phyloP scores from a whole-genome alignment of 176 grass and related monocot genomes.

The Ensete ventricosum region DNA sequence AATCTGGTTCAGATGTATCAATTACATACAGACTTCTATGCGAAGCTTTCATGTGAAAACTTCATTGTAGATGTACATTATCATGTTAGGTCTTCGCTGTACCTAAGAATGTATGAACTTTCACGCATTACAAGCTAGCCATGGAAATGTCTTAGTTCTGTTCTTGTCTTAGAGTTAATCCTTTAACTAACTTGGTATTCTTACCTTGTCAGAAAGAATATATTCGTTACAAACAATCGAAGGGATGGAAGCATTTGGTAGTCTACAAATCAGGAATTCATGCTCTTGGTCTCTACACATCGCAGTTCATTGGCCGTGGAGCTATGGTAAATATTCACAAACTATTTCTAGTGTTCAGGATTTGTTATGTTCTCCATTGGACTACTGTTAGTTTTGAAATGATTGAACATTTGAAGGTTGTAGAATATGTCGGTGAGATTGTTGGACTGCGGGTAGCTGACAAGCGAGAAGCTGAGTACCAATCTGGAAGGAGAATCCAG shows the following conservation, averaged over 20 bases:
- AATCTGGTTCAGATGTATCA: no score
- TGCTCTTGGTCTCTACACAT: conserved; percentile 91
- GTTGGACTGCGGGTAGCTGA: conserved; percentile 65
- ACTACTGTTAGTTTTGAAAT: not conserved
- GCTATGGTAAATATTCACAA: conserved; percentile 50
- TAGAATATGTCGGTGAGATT: conserved; percentile 91
- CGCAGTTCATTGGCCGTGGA: conserved; percentile 60
- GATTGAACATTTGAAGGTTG: conserved; percentile 49
- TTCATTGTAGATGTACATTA: not conserved
- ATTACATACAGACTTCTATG: no score
- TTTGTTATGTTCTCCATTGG: not conserved
- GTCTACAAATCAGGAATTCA: conserved; percentile 95
- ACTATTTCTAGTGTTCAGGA: not conserved
- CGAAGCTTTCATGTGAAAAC: no score
- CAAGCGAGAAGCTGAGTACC: conserved; percentile 79
- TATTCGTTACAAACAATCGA: conserved; percentile 54
- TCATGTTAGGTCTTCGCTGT: no score
- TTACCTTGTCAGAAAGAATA: conserved; percentile 64
- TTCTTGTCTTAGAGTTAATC: not conserved
- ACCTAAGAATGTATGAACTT: no score
- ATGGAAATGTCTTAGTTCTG: not conserved
- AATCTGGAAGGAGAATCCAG: conserved; percentile 64
- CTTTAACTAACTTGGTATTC: not conserved
- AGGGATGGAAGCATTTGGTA: conserved; percentile 83
- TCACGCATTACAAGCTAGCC: no score